phyloP scores from a whole-genome alignment of 192 early-diverging fungal genomes.

The Spizellomyces punctatus region DNA sequence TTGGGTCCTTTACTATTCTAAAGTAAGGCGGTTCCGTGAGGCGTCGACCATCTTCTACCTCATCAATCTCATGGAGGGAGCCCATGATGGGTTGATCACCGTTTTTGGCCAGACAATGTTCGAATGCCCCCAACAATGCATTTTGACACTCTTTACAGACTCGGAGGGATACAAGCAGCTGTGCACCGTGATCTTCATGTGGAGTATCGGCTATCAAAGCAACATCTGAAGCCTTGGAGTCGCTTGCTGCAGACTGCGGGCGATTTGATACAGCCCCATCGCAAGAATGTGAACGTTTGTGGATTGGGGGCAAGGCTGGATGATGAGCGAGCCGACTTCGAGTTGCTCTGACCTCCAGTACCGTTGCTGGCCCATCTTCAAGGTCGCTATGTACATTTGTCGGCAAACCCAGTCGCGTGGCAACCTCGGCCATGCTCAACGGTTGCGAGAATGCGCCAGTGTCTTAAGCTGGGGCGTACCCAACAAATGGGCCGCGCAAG shows the following conservation, averaged over 20 bases:
- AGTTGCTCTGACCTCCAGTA: background rate
- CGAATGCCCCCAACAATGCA: slow-evolving; percentile 46
- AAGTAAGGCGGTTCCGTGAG: slow-evolving; percentile 48
- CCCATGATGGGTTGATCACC: slow-evolving; percentile 24
- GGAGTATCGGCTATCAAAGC: background rate
- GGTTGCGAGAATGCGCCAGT: too few relatives aligned
- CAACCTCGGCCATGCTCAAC: background rate
- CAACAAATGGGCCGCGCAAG: too few relatives aligned
- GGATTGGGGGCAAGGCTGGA: slow-evolving; percentile 27
- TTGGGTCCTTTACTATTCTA: slow-evolving; percentile 52
- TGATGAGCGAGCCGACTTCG: background rate
- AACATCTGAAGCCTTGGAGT: too few relatives aligned
- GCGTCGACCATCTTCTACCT: slow-evolving; percentile 42
- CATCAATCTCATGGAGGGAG: slow-evolving; percentile 52
- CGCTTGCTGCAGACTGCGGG: background rate
- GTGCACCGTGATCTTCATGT: slow-evolving; percentile 8
- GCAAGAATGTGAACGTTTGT: background rate
- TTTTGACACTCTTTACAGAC: slow-evolving; percentile 53
- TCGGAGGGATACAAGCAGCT: slow-evolving; percentile 44
- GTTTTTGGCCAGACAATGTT: slow-evolving; percentile 48
- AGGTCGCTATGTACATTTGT: background rate
- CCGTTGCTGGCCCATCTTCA: background rate
- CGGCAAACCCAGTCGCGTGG: background rate
- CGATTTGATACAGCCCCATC: background rate
- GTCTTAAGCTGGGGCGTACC: too few relatives aligned